A percentile compares a stretch with the other conserved stretches of the same genome.
phyloP scores from a whole-genome alignment of 2,329 filamentous ascomycete genomes.

The Neonectria magnoliae region DNA sequence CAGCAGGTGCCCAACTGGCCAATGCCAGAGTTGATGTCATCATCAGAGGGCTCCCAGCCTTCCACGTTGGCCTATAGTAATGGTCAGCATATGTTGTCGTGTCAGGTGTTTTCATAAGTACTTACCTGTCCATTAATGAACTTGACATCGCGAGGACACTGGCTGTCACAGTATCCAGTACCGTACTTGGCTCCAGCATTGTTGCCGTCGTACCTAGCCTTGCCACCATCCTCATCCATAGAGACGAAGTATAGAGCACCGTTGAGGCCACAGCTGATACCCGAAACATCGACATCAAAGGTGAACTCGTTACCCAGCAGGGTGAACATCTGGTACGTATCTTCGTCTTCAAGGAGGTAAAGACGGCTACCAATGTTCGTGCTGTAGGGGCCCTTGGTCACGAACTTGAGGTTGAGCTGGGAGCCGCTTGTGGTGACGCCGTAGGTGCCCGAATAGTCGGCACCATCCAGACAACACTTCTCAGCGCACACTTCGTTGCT shows the following conservation, averaged over 20 bases:
- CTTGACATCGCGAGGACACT: slow-evolving; percentile 66
- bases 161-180: slow-evolving; percentile 64
- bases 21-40: slow-evolving; percentile 64
- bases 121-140: slow-evolving; percentile 64
- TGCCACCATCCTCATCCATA: slow-evolving; percentile 69
- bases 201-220: slow-evolving; percentile 60
- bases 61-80: slow-evolving; percentile 60
- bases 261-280: slow-evolving; percentile 75
- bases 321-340: slow-evolving; percentile 72
- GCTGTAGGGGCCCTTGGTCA: slow-evolving; percentile 60
- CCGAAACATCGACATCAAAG: slow-evolving; percentile 77
- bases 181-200: slow-evolving; percentile 67
- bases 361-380: slow-evolving; percentile 65
- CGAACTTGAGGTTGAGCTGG: slow-evolving; percentile 65
- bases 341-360: slow-evolving; percentile 71
- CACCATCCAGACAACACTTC: slow-evolving; percentile 64
- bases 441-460: slow-evolving; percentile 62
- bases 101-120: slow-evolving; percentile 32
- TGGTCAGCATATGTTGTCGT: background rate
- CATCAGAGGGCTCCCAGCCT: slow-evolving; percentile 61
- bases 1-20: slow-evolving; percentile 66
- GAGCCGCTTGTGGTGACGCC: slow-evolving; percentile 63
- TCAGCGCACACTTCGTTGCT: slow-evolving; percentile 55
- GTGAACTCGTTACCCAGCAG: slow-evolving; percentile 75
- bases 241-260: slow-evolving; percentile 74